Evolutionary conservation across 2,329 filamentous ascomycete species (phyloP), one percentile per base, ranked within the genome.

Genomic region (Xylaria sp.): DNA sequence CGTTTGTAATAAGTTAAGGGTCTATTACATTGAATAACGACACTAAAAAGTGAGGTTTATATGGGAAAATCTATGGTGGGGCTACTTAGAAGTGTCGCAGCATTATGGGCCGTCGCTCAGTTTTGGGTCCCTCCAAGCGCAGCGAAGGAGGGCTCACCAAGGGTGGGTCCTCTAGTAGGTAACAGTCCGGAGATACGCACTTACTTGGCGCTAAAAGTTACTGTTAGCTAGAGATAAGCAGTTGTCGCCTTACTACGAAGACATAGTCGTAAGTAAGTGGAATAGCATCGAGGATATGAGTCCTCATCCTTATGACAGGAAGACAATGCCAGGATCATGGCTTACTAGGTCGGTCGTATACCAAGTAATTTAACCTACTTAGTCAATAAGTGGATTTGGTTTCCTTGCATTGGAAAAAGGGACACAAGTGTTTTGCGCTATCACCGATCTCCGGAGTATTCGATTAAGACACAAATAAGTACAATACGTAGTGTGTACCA

Each of bases 281-380:
- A 54, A 40, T 38, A 19, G 12, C 4, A 14, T 46, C 3, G 35
- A 31, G 54, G 47, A 33, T 31, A 21, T 35, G 11, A 35, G n/a
- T 54, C n/a, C 37, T 55, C 15, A 49, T 11, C 35, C 50, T 50
- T 49, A 40, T 58, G 47, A 54, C 42, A 15, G 49, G 35, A 4
- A 31, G 28, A 31, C 28, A 31, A 9, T 15, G 25, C 33, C 2
- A 19, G 54, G 37, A 53, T 43, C 23, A 33, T 49, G 37, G 47
- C 23, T 57, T 52, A 14, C n/a, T 40, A 47, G 15, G 33, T 43
- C 49, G n/a, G 40, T 37, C 23, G 42, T 33, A 21, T 31, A 35
- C 14, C 54, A 43, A 25, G 5, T 5, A 31, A 4, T 5, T 9
- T 31, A 5, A 31, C 28, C n/a, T n/a, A n/a, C 28, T 31, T 31